These are phyloP conservation scores for Psophocarpus tetragonolobus DNA, from an alignment of 306 rosid genomes.

Conservation along the genomic window DNA sequence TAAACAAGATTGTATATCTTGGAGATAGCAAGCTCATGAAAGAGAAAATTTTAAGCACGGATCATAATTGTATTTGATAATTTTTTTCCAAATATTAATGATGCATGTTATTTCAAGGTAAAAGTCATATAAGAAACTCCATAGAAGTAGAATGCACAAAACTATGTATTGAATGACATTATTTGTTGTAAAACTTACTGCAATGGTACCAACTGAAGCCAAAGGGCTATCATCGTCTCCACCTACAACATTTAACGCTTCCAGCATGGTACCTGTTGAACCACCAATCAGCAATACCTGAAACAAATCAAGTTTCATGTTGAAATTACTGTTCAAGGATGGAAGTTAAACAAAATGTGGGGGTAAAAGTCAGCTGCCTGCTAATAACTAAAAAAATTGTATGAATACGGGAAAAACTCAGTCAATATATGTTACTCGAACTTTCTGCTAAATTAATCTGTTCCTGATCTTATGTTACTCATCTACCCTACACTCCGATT, in stretches of 20 bases:
- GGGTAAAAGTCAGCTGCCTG: background rate
- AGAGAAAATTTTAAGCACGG: background rate
- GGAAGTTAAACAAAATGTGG: background rate
- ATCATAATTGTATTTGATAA: slow-evolving; percentile 7
- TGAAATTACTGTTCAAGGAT: slow-evolving; percentile 12
- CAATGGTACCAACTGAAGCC: slow-evolving; percentile 48
- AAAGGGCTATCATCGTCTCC: slow-evolving; percentile 70
- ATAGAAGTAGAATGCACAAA: background rate
- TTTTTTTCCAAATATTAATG: slow-evolving; percentile 24
- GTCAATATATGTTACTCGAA: background rate
- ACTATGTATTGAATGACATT: background rate
- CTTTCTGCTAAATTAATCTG: slow-evolving; percentile 17
- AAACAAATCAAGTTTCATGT: slow-evolving; percentile 26
- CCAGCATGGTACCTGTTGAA: slow-evolving; percentile 97
- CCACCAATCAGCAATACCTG: slow-evolving; percentile 98
- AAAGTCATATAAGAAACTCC: background rate
- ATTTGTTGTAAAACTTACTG: slow-evolving; percentile 57
- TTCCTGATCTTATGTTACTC: background rate
- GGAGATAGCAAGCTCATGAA: background rate
- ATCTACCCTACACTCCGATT: background rate
- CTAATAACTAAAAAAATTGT: background rate
- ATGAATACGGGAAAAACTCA: background rate
- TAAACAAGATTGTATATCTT: slow-evolving; percentile 2
- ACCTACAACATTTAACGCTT: slow-evolving; percentile 90
- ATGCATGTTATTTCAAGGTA: background rate